Evolutionary conservation across 1,284 basidiomycete species (phyloP).

Genomic region (Filobasidium uniguttulatum): DNA sequence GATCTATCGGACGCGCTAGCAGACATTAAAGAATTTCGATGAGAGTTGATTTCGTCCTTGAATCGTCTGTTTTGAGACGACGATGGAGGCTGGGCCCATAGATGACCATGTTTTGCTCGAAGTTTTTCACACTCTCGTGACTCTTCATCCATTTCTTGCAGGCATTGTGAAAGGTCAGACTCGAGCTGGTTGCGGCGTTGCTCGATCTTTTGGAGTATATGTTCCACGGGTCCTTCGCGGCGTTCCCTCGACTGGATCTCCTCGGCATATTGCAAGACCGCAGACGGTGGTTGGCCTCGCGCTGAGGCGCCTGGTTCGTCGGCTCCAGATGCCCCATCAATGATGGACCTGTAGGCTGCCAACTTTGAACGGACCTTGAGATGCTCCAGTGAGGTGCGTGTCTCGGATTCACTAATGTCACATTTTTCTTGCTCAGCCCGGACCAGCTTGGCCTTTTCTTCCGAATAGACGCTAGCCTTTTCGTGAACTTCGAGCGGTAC

Average conservation of each 20-base stretch:
- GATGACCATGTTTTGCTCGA: conserved; percentile 67
- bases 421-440: conserved; percentile 75
- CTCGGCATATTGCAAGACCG: conserved; percentile 59
- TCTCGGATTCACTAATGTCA: conserved; percentile 69
- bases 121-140: conserved; percentile 67
- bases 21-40: conserved; percentile 58
- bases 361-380: conserved; percentile 67
- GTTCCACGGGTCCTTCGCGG: conserved; percentile 42
- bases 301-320: no score
- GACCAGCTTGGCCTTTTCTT: conserved; percentile 96
- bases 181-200: conserved; percentile 50
- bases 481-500: conserved; percentile 92
- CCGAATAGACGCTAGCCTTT: conserved; percentile 88
- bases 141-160: conserved; percentile 58
- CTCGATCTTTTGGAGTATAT: conserved; percentile 48
- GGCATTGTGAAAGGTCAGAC: conserved; percentile 48
- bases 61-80: conserved; percentile 56
- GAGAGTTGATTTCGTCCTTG: conserved; percentile 67
- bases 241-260: conserved; percentile 58
- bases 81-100: conserved; percentile 81
- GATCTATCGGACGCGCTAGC: conserved; percentile 68
- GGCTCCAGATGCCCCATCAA: conserved; percentile 48
- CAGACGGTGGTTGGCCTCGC: conserved; percentile 24
- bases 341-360: conserved; percentile 60
- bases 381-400: conserved; percentile 64